Conservation (phyloP, 108 stramenopile species). For the Cyclotella sp. region DNA sequence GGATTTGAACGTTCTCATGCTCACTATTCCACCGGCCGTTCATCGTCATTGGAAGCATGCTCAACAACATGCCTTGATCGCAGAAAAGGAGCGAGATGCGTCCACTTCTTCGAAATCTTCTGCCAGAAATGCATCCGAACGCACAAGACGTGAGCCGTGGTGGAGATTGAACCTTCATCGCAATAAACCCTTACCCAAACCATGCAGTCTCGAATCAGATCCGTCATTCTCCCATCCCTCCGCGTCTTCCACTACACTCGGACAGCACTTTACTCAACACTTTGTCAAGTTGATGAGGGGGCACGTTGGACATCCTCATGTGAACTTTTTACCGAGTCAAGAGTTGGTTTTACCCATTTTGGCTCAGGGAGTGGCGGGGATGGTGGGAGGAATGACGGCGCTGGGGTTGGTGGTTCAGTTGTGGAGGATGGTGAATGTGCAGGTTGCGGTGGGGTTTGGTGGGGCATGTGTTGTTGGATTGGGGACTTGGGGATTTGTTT, state of each 20-base stretch:
- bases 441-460: conserved; percentile 33
- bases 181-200: conserved; percentile 24
- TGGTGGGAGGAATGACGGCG: conserved; percentile 32
- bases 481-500: conserved; percentile 46
- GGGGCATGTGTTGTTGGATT: conserved; percentile 40
- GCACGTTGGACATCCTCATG: conserved; percentile 1
- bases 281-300: conserved; percentile 31
- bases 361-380: conserved; percentile 32
- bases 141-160: conserved; percentile 18
- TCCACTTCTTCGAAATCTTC: conserved; percentile 6
- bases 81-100: conserved; percentile 7
- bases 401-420: conserved; percentile 34
- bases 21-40: conserved; percentile 38
- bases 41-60: conserved; percentile 49
- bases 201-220: conserved; percentile 50
- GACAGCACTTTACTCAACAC: conserved; percentile 46
- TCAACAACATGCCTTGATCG: conserved; percentile 12
- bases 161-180: conserved; percentile 32
- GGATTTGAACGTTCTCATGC: conserved; percentile 43
- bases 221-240: conserved; percentile 44
- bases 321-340: conserved; percentile 26
- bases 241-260: conserved; percentile 31
- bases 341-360: conserved; percentile 33
- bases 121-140: conserved; percentile 5
- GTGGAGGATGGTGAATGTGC: conserved; percentile 20